phyloP scores from a whole-genome alignment of 148 eudicot genomes.

The Vaccinium macrocarpon region DNA sequence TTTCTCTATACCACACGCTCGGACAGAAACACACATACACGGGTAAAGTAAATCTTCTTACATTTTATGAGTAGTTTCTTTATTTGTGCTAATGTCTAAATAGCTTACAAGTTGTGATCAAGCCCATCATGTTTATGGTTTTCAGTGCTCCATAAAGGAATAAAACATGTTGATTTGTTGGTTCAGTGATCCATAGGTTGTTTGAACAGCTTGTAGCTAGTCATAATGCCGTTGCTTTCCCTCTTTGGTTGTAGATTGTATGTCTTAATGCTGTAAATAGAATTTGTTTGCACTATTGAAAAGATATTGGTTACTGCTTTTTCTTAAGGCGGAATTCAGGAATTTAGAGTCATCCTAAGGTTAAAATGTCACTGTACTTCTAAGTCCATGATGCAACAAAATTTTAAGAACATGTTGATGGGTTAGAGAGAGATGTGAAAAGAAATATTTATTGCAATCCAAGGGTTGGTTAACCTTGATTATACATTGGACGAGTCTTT shows the following conservation, averaged over 20 bases:
- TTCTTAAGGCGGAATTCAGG: background rate
- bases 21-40: background rate
- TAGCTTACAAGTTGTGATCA: background rate
- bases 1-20: background rate
- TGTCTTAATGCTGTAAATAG: background rate
- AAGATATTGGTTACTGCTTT: background rate
- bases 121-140: background rate
- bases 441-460: background rate
- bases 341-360: background rate
- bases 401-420: background rate
- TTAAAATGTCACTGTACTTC: background rate
- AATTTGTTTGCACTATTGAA: background rate
- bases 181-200: background rate
- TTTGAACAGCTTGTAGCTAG: background rate
- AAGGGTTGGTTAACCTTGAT: background rate
- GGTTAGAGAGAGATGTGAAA: background rate
- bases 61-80: background rate
- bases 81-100: background rate
- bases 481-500: background rate
- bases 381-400: background rate
- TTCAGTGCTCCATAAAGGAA: background rate
- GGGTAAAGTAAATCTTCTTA: too few species aligned
- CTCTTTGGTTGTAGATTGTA: background rate
- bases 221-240: background rate
- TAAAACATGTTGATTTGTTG: background rate